A percentile compares a stretch with the other conserved stretches of the same genome.
Conservation (phyloP, 495 filamentous ascomycete species). For the Podospora pseudoanserina region DNA sequence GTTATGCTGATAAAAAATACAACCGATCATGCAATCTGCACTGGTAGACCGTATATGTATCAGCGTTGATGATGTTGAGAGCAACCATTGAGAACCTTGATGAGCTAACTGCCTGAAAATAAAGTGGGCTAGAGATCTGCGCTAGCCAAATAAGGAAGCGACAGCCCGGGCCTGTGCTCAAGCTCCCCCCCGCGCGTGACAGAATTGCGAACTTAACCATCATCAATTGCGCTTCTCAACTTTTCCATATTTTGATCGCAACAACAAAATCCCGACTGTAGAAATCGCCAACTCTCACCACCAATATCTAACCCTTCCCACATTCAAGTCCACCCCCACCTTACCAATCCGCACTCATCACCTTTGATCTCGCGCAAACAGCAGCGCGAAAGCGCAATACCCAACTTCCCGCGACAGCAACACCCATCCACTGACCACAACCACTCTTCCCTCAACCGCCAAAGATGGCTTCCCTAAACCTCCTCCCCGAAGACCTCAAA, state of each 20-base stretch:
- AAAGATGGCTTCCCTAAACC: conserved; percentile 47
- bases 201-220: not conserved
- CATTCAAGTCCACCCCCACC: no score
- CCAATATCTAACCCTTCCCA: not conserved
- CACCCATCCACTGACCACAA: not conserved
- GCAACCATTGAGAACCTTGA: not conserved
- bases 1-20: not conserved
- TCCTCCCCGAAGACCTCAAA: conserved; percentile 61
- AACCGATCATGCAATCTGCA: not conserved
- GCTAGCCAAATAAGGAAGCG: not conserved
- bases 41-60: not conserved
- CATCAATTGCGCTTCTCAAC: not conserved
- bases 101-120: not conserved
- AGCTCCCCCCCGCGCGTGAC: not conserved
- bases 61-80: not conserved
- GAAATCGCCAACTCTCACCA: not conserved
- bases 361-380: not conserved
- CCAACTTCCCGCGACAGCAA: not conserved
- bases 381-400: not conserved
- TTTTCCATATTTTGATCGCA: not conserved
- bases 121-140: not conserved
- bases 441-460: not conserved
- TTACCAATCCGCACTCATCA: not conserved
- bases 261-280: not conserved
- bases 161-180: not conserved